Evolutionary conservation across 345 rosid species (phyloP), one percentile per base, ranked within the genome.

Genomic region (Alliaria petiolata): DNA sequence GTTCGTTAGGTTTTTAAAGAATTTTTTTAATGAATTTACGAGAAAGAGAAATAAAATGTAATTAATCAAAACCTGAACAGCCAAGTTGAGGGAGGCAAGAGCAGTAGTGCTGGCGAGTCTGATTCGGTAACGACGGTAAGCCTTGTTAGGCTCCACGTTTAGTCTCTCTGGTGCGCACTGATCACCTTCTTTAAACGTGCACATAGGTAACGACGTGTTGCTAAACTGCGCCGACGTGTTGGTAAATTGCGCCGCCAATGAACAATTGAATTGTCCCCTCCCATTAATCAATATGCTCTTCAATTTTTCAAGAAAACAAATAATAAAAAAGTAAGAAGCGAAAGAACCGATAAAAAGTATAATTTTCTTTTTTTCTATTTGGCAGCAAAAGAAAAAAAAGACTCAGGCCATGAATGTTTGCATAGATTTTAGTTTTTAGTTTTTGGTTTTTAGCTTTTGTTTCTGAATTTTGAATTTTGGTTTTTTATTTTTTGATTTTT

Each of bases 181-280:
- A 44, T 88, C 92, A 28, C 17, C 71, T 1, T 89, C 88, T 72
- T 69, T 76, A 1, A 95, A 65, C 19, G 67, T 53, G 82, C 98
- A 93, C 67, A 11, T 78, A 0, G 42, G 19, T 2, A 47, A 4
- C 0, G 75, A 3, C 25, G 58, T 16, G 59, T 76, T 72, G 78
- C 75, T 53, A 31, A 67, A 74, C 4, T 74, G 75, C 1, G 87
- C 81, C 0, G 73, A 2, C 17, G 54, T n/a, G 65, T 72, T 75
- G 76, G 72, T 57, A 36, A 67, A 76, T 8, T 76, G 77, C 1
- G 88, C 83, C 12, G 89, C 93, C 31, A 90, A 0, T 2, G 98
- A 91, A 71, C 97, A 93, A 43, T 83, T 82, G 52, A 62, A 89
- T 70, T 93, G 92, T 26, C 97, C 98, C 70, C 96, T 87, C 55